Conservation (phyloP, 179 eudicot genomes). For the Vitellaria paradoxa region DNA sequence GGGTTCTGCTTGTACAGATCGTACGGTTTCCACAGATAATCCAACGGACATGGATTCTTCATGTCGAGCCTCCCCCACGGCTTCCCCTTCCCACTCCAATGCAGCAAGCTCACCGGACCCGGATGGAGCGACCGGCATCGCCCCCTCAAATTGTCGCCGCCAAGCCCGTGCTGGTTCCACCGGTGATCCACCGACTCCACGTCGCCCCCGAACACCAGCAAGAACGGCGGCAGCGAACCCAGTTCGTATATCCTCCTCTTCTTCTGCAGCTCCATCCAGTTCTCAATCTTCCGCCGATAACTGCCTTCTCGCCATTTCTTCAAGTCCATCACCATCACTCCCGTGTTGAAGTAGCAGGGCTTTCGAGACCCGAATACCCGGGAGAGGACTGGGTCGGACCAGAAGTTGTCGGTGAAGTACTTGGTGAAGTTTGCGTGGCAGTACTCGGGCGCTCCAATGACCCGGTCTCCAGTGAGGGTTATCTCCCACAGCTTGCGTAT, state of each 20-base stretch:
- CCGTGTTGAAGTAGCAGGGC: constrained; percentile 94
- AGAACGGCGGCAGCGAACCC: constrained; percentile 82
- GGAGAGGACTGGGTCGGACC: constrained; percentile 54
- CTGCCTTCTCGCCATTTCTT: constrained; percentile 49
- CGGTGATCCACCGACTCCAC: constrained; percentile 71
- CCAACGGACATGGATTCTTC: constrained; percentile 67
- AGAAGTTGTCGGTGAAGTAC: constrained; percentile 68
- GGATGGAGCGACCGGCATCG: constrained; percentile 72
- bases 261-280: constrained; percentile 86
- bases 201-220: constrained; percentile 64
- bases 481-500: constrained; percentile 65
- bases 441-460: constrained; percentile 93
- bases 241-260: constrained; percentile 68
- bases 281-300: constrained; percentile 47
- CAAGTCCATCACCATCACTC: constrained; percentile 93
- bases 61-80: constrained; percentile 80
- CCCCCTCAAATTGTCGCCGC: constrained; percentile 82
- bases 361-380: constrained; percentile 27
- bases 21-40: constrained; percentile 76
- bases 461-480: constrained; percentile 24
- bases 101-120: constrained; percentile 83
- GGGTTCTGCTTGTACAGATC: constrained; percentile 43
- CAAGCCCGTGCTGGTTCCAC: constrained; percentile 94
- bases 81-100: constrained; percentile 93
- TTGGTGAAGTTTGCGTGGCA: constrained; percentile 86